Evolutionary conservation across 2,329 filamentous ascomycete genomes (phyloP), one percentile per base, ranked within the genome.

Genomic region (Chalaropsis ovoidea): DNA sequence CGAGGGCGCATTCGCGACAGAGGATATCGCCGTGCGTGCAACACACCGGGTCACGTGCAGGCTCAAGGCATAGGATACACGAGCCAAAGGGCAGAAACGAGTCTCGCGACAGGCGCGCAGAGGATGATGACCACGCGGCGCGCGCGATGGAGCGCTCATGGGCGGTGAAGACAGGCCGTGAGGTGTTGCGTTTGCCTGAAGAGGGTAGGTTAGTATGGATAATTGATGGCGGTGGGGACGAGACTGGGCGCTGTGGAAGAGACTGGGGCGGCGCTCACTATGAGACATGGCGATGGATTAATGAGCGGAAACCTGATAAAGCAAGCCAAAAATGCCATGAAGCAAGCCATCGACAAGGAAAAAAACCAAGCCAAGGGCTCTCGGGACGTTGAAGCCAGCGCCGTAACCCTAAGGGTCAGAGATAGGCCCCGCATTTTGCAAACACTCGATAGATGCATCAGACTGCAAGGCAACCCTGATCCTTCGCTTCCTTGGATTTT

Each of bases 1-100:
- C 86, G 64, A 97, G 83, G 8, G 91, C 92, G 77, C 93, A 99
- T 77, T 97, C 94, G 70, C 90, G 86, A 75, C 93, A 99, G 78
- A 97, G 97, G 15, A 99, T 80, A 75, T 97, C 92, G 68, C 93
- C 93, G 69, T 86, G 83, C 2, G 82, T 79, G 75, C 93, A 97
- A 24, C 90, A 86, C 43, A 96, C 90, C 0, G 94, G 92, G 60
- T 90, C 84, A 39, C 87, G 83, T 22, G 92, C 88, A 7, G 87
- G 83, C 67, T 91, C 84, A 17, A 97, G 86, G 72, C 93, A 99
- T 35, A 99, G 81, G 64, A 87, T 84, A 77, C 93, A 99, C 24
- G 87, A 90, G 64, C 88, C 90, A 74, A 97, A 96, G 4, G 90
- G 87, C 11, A 97, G 84, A 75, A 96, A 97, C 65, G 89, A 94